Evolutionary conservation across 768 basidiomycete genomes (phyloP).

Genomic region (Vararia minispora): DNA sequence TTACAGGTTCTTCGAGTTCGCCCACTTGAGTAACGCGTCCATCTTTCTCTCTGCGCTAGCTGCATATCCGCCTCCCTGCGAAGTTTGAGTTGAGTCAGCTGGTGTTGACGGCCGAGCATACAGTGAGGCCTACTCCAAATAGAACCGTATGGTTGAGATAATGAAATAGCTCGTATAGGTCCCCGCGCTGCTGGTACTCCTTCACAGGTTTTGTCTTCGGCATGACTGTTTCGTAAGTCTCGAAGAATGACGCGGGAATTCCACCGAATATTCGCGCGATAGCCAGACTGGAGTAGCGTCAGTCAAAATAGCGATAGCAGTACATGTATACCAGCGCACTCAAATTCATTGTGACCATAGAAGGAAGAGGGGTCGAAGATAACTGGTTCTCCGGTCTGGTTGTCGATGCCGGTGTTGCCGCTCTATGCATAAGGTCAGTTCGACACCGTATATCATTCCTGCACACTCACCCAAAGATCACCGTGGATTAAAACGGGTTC

Average conservation of each 20-base stretch:
- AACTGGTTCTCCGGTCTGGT: conserved; percentile 40
- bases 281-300: conserved; percentile 45
- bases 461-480: conserved; percentile 59
- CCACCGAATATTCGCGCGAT: conserved; percentile 78
- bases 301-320: neutral
- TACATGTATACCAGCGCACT: conserved; percentile 33
- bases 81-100: neutral
- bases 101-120: neutral
- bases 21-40: conserved; percentile 28
- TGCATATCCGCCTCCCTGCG: conserved; percentile 36
- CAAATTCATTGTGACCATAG: conserved; percentile 74
- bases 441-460: neutral
- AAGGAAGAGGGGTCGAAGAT: conserved; percentile 75
- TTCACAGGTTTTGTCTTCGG: conserved; percentile 56
- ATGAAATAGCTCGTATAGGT: conserved; percentile 74
- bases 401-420: conserved; percentile 60
- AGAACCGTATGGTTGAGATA: conserved; percentile 74
- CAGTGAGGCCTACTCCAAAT: conserved; percentile 51
- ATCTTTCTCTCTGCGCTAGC: conserved; percentile 39
- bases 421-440: conserved; percentile 30
- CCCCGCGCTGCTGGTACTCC: conserved; percentile 51
- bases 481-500: conserved; percentile 68
- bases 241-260: conserved; percentile 51
- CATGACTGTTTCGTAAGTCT: conserved; percentile 48
- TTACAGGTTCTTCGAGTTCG: too few species aligned